Evolutionary conservation across 768 basidiomycete species (phyloP), one percentile per base, ranked within the genome.

Genomic region (Clavulina sp.): DNA sequence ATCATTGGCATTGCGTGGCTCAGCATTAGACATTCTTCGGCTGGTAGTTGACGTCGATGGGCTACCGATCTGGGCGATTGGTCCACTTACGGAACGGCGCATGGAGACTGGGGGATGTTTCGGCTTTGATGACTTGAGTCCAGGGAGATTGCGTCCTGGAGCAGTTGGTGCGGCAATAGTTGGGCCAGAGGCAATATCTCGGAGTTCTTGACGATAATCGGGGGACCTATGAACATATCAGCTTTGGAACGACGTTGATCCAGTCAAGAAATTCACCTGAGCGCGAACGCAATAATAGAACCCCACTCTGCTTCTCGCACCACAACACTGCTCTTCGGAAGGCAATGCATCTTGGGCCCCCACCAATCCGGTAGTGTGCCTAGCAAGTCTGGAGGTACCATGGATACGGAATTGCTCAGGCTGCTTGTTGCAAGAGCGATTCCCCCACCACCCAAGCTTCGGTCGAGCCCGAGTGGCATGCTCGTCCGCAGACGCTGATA

Each of bases 261-360:
- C 5, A 41, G 6, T 3, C 18, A 47, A 24, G 21, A 19, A 3
- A 60, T 66, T 19, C 55, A 80, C 80, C 79, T 80, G 48, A 84
- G 64, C 5, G 80, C 81, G 63, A 80, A 83, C 4, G 82, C 77
- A 56, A 84, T 84, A 46, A 85, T 76, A 61, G 80, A 83, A 5
- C 81, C 80, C 80, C 77, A 80, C 61, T 83, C 81, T 58, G 74
- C 70, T 59, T 84, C 83, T 47, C 74, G 62, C 5, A 84, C 73
- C 53, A 83, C 71, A 3, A 82, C 69, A 59, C 74, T 78, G 5
- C 77, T 72, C 3, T 75, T 74, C n/a, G 81, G 80, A 18, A 81
- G 66, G 30, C 72, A 74, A 66, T 84, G 78, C 59, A 69, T 77
- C 5, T 70, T 71, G 19, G 63, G 65, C 16, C 60, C 62, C 80